phyloP scores from a whole-genome alignment of 768 basidiomycete species.

The Daedaleopsis nitida region DNA sequence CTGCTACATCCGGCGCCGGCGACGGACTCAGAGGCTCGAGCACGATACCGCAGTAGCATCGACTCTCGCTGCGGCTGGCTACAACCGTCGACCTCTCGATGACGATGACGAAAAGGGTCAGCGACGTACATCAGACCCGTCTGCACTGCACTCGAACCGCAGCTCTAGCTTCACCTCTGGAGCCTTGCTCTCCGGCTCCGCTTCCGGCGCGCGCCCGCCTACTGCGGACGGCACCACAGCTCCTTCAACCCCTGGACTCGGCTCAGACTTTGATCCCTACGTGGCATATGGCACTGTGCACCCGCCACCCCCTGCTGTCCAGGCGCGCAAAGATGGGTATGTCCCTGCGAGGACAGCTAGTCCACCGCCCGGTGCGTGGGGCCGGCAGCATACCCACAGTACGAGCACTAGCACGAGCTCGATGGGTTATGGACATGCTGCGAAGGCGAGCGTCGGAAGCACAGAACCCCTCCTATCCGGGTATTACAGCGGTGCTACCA shows the following conservation, averaged over 20 bases:
- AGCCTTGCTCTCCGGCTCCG: not conserved
- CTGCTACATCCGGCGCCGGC: constrained; percentile 69
- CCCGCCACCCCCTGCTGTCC: constrained; percentile 21
- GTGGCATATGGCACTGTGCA: constrained; percentile 40
- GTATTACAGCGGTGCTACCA: constrained; percentile 15
- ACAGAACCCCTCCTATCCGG: constrained; percentile 58
- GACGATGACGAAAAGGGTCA: constrained; percentile 44
- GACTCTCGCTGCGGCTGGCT: constrained; percentile 69
- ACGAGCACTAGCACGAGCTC: constrained; percentile 27
- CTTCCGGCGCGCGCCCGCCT: constrained; percentile 17
- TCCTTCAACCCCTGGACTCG: constrained; percentile 24
- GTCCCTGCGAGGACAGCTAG: constrained; percentile 47
- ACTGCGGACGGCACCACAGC: constrained; percentile 28
- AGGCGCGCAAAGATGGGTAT: constrained; percentile 40
- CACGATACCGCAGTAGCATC: constrained; percentile 74
- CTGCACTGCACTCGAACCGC: constrained; percentile 21
- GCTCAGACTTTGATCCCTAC: constrained; percentile 51
- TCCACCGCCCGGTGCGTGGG: constrained; percentile 40
- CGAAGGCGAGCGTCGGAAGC: constrained; percentile 56
- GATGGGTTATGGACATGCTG: constrained; percentile 40
- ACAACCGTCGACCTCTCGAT: constrained; percentile 65
- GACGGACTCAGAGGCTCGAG: constrained; percentile 60
- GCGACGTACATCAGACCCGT: constrained; percentile 19
- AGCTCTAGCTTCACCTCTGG: constrained; percentile 8
- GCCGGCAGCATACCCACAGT: constrained; percentile 27